Evolutionary conservation across 371 early-diverging fungal species (phyloP), one percentile per base, ranked within the genome.

Genomic region (Zancudomyces culisetae): DNA sequence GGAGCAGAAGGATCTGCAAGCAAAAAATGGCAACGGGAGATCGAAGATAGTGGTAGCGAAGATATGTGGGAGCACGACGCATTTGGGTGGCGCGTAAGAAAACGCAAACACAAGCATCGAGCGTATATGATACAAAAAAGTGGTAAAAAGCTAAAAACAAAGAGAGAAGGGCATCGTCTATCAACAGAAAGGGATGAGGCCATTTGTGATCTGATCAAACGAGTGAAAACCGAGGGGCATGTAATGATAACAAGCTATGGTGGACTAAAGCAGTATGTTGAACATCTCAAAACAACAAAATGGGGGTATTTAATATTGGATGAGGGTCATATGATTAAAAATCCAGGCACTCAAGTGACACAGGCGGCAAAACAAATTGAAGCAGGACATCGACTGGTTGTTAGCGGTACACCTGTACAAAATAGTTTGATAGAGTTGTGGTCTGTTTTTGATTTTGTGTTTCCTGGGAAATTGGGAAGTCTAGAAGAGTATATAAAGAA

Each of bases 331-430:
- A 87, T 89, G 65, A 91, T 98, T 30, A 77, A 94, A 54, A 98
- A 98, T 55, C 90, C 91, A 0, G 89, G 93, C 56, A 78, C 97
- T 0, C 84, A 82, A 27, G 83, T 90, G 0, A 90, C 95, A 0
- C 48, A 87, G 43, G 68, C 78, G 1, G 86, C 88, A 68, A 97
- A 97, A 60, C 77, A 78, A 45, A 63, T 96, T 3, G 64, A 83
- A 70, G 90, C 90, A 13, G 77, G 84, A 0, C 84, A 92, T 58
- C 72, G 92, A 27, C 80, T 94, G 48, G 82, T 96, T 23, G 71
- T 98, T 0, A 86, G 90, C 1, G 99, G 99, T 19, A 99, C 99
- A 19, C 98, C 98, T 0, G 93, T 99, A 41, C 98, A 99, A 62
- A 99, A 99, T 64, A 94, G 87, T 57, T 68, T 98, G 39, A 83